Conservation (phyloP, 164 flowering plant genomes). For the Berberis vulgaris region DNA sequence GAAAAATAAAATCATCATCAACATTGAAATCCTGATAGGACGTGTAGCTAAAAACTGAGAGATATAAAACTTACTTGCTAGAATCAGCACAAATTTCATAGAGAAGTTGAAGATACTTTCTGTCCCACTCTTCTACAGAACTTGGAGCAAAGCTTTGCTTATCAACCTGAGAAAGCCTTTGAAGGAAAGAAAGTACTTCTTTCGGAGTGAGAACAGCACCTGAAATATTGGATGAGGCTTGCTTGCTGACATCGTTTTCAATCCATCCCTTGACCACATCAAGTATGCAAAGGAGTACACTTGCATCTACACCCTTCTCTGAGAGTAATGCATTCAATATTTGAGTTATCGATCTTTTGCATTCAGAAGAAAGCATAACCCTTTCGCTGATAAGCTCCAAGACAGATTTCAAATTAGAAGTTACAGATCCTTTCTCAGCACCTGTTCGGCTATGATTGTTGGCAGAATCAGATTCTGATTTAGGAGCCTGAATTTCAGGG, state of each 20-base stretch:
- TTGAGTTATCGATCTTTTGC: constrained; percentile 66
- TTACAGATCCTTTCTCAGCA: constrained; percentile 65
- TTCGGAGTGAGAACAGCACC: constrained; percentile 53
- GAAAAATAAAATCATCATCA: constrained; percentile 12
- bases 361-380: constrained; percentile 78
- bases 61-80: constrained; percentile 44
- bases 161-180: constrained; percentile 95
- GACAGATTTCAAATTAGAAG: constrained; percentile 69
- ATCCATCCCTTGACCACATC: constrained; percentile 89
- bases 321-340: constrained; percentile 65
- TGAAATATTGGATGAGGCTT: constrained; percentile 37
- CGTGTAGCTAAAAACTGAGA: neutral
- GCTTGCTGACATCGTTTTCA: constrained; percentile 60
- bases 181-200: constrained; percentile 83
- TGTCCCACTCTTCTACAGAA: constrained; percentile 82
- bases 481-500: constrained; percentile 47
- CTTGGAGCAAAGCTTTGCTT: constrained; percentile 53
- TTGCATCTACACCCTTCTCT: constrained; percentile 81
- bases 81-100: constrained; percentile 90
- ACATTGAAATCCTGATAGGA: neutral
- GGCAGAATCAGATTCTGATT: constrained; percentile 81
- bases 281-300: constrained; percentile 84
- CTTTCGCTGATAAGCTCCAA: constrained; percentile 78
- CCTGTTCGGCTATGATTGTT: constrained; percentile 81
- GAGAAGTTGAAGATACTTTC: constrained; percentile 87